Evolutionary conservation across 805 yeast species (phyloP).

Genomic region (Saccharomycopsis microspora): DNA sequence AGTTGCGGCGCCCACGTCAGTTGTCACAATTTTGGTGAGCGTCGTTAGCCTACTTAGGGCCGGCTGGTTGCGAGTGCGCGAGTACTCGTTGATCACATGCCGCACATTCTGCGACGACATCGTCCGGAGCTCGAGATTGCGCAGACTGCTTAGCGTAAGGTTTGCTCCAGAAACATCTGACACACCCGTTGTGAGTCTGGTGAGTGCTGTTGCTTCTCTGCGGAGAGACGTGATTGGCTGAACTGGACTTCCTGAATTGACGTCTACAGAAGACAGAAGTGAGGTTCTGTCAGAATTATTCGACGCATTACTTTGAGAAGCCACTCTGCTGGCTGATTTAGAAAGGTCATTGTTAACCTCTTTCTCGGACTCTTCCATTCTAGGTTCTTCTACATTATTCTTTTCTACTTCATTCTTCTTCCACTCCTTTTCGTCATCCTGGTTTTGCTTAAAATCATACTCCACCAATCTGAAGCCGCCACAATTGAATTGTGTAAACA

Average conservation of each 20-base stretch:
- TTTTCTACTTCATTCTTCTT: constrained; percentile 17
- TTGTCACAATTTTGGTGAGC: constrained; percentile 15
- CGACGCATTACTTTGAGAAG: not conserved
- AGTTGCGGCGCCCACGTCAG: constrained; percentile 16
- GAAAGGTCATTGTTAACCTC: not conserved
- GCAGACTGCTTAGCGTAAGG: constrained; percentile 15
- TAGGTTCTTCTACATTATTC: not conserved
- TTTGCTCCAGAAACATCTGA: not conserved
- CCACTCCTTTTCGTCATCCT: constrained; percentile 15
- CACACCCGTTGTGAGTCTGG: not conserved
- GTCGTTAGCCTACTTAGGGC: constrained; percentile 3
- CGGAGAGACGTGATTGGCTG: not conserved
- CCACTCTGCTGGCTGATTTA: not conserved
- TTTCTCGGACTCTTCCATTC: not conserved
- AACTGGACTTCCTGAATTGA: not conserved
- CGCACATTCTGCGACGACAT: constrained; percentile 31
- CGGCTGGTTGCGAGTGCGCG: constrained; percentile 18
- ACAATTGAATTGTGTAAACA: constrained; percentile 57
- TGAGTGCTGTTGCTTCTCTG: not conserved
- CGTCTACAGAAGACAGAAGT: not conserved
- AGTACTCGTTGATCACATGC: constrained; percentile 39
- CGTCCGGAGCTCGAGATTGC: constrained; percentile 22
- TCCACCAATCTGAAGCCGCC: constrained; percentile 66
- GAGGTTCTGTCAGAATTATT: too few relatives aligned
- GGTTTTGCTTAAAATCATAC: constrained; percentile 42